phyloP scores from a whole-genome alignment of 805 yeast species.

The Kuraishia floccosa region DNA sequence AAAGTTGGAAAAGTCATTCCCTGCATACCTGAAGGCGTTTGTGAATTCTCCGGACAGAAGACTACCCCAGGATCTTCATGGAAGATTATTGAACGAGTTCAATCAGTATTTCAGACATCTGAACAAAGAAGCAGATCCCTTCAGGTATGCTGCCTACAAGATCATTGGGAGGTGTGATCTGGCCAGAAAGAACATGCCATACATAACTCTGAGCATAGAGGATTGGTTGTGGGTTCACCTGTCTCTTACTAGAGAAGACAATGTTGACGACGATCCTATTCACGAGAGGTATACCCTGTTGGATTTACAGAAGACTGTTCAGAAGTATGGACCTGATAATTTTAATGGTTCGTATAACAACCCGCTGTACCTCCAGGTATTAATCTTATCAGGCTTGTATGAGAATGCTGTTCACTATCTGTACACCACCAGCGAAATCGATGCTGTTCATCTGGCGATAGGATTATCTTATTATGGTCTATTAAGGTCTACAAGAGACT shows the following conservation, averaged over 20 bases:
- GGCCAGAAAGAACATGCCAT: conserved; percentile 52
- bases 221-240: conserved; percentile 97
- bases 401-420: conserved; percentile 68
- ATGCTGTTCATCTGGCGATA: conserved; percentile 83
- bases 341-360: conserved; percentile 58
- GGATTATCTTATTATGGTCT: conserved; percentile 67
- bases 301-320: conserved; percentile 64
- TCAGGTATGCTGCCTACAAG: conserved; percentile 81
- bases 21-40: conserved; percentile 65
- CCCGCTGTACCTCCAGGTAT: conserved; percentile 62
- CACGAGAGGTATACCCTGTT: conserved; percentile 61
- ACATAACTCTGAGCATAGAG: conserved; percentile 69
- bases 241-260: conserved; percentile 54
- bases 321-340: conserved; percentile 61
- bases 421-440: conserved; percentile 58
- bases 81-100: conserved; percentile 68
- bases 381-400: conserved; percentile 68
- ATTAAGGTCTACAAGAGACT: conserved; percentile 20
- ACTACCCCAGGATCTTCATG: conserved; percentile 56
- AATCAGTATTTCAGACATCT: conserved; percentile 66
- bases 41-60: conserved; percentile 40
- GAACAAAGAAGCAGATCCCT: conserved; percentile 72
- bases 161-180: conserved; percentile 84
- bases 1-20: conserved; percentile 78
- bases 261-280: conserved; percentile 31